A percentile compares a stretch with the other conserved stretches of the same genome.
Conservation (phyloP, 192 early-diverging fungal genomes). For the Coemansia sp. region DNA sequence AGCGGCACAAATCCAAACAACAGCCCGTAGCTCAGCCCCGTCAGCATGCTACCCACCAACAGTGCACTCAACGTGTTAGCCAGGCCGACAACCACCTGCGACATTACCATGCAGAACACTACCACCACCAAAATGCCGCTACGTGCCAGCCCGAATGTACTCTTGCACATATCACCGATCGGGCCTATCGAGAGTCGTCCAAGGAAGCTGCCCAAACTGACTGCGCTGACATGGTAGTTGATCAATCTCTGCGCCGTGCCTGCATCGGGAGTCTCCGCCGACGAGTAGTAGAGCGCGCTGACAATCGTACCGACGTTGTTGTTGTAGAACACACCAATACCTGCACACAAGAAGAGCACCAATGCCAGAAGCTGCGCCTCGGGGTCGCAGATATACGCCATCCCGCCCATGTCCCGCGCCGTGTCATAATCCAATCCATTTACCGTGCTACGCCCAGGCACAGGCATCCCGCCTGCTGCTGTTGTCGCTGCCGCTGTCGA, state of each 20-base stretch:
- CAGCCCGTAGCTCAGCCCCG: slow-evolving; percentile 47
- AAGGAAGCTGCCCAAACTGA: slow-evolving; percentile 46
- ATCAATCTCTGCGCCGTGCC: slow-evolving; percentile 47
- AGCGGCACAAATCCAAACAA: slow-evolving; percentile 49
- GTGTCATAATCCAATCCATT: slow-evolving; percentile 49
- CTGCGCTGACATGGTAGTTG: slow-evolving; percentile 45
- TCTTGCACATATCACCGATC: slow-evolving; percentile 40
- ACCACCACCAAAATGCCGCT: slow-evolving; percentile 40
- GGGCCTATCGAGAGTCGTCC: slow-evolving; percentile 43
- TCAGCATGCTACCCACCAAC: slow-evolving; percentile 37
- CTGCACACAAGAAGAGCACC: slow-evolving; percentile 47
- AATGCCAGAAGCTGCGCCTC: slow-evolving; percentile 48
- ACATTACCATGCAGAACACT: slow-evolving; percentile 19
- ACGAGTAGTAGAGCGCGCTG: slow-evolving; percentile 49
- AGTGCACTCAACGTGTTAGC: slow-evolving; percentile 21
- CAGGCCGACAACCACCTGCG: slow-evolving; percentile 33
- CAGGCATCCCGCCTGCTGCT: no score
- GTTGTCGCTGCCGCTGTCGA: no score
- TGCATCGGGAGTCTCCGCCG: slow-evolving; percentile 13
- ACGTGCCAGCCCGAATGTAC: slow-evolving; percentile 37
- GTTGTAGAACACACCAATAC: slow-evolving; percentile 52
- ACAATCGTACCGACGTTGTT: slow-evolving; percentile 53
- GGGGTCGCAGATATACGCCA: slow-evolving; percentile 38
- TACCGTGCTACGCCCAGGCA: slow-evolving; percentile 4
- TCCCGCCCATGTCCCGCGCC: slow-evolving; percentile 44